Base-by-base conservation (phyloP, 164 flowering plant species). In the Vitis cinerea region DNA sequence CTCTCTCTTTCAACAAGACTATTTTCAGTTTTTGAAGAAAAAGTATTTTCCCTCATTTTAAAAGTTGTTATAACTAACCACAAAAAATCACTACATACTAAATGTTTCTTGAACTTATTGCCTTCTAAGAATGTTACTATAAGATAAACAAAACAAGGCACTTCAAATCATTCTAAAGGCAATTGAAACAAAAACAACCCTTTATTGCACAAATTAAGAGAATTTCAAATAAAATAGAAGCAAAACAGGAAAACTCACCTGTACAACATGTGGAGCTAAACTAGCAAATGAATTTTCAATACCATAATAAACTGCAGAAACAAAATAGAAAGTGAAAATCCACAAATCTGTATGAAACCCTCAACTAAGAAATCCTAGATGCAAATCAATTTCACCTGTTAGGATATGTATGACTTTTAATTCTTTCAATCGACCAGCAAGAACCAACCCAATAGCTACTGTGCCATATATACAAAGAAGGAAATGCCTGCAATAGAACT, bases 231-330 rank as follows among this genome's bases (percentile, higher is more conserved):
- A 60, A 59, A 48, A 11, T 49, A 50, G 16, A 14, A 58, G 63
- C 47, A 58, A 65, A 17, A 51, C 47, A 8, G 48, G 1, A 49
- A 57, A 37, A 71, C 84, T 77, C 61, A 90, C 99, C 90, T 91
- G 97, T 66, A 83, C 86, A 80, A 96, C 85, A 82, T 85, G 87
- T 55, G 98, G 98, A 73, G 88, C 89, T 81, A 96, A 84, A 74
- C 85, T 77, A 55, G 53, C 69, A 61, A 91, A 86, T 14, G 97
- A 88, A 82, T 90, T 84, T 50, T 89, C 97, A 67, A 96, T 68
- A 48, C 95, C 99, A 82, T 93, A 96, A 79, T 88, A 90, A 80
- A 80, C 98, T 96, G 88, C 83, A 86, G 65, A 60, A 17, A 51
- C 14, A 56, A 63, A 67, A 69, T 11, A 73, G 8, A 65, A 58